Conservation (phyloP, 1,284 basidiomycete species). For the Fomitiporia mediterranea region DNA sequence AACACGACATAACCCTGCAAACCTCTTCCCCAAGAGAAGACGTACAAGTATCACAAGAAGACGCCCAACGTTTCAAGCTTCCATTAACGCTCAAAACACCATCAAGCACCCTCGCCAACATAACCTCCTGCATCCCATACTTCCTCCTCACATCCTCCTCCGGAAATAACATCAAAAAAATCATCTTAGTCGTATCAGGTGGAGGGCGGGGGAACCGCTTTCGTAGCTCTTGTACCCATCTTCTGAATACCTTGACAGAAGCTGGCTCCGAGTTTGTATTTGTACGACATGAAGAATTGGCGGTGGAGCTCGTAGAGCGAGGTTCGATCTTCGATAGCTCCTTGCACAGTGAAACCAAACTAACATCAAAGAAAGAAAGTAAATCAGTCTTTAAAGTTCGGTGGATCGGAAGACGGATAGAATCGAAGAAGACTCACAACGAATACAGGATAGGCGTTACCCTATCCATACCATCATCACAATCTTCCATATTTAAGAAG, state of each 20-base stretch:
- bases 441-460: conserved; percentile 35
- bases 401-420: too few species aligned
- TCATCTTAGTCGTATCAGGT: conserved; percentile 40
- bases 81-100: conserved; percentile 43
- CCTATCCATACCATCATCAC: not conserved
- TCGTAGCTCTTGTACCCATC: conserved; percentile 45
- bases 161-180: conserved; percentile 79
- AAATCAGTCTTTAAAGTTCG: too few species aligned
- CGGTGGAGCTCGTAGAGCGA: conserved; percentile 23
- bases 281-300: conserved; percentile 20
- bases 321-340: conserved; percentile 37
- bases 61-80: conserved; percentile 30
- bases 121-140: conserved; percentile 70
- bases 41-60: too few species aligned
- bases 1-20: conserved; percentile 36
- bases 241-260: conserved; percentile 38
- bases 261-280: conserved; percentile 26
- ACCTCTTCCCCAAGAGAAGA: conserved; percentile 74
- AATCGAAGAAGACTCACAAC: conserved; percentile 37
- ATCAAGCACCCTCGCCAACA: conserved; percentile 52
- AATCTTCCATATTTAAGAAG: too few species aligned
- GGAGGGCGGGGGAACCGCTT: conserved; percentile 43
- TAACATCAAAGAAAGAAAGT: conserved; percentile 23
- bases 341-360: conserved; percentile 43
- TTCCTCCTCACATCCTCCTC: conserved; percentile 67